phyloP scores from a whole-genome alignment of 2,329 filamentous ascomycete species.

The Apiospora malaysiana region DNA sequence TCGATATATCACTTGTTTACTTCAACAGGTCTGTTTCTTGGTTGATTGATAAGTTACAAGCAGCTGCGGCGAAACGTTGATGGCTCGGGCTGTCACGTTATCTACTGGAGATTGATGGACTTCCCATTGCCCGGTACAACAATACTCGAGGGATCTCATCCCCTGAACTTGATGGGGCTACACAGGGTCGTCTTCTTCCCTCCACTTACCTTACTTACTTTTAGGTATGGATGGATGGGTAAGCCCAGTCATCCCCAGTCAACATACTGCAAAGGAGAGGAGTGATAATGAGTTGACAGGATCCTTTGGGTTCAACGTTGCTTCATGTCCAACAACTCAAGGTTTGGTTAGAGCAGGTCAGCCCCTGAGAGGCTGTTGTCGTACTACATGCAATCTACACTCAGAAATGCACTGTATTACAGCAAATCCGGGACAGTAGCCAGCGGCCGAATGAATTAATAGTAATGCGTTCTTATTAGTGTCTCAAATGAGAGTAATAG shows the following conservation, averaged over 20 bases:
- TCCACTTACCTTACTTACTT: not conserved
- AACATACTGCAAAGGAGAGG: slow-evolving; percentile 6
- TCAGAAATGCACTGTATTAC: not conserved
- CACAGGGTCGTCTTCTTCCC: not conserved
- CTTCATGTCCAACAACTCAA: not conserved
- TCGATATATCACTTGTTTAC: not conserved
- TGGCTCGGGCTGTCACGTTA: not conserved
- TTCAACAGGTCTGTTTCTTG: not conserved
- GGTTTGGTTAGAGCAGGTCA: slow-evolving; percentile 14
- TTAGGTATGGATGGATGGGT: slow-evolving; percentile 11
- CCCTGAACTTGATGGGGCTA: not conserved
- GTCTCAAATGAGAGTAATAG: slow-evolving; percentile 6
- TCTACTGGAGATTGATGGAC: not conserved
- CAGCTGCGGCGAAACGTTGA: not conserved
- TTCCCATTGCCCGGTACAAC: not conserved
- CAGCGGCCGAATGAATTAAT: not conserved
- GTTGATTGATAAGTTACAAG: not conserved
- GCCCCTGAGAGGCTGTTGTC: not conserved
- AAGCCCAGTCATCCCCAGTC: not conserved
- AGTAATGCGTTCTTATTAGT: not conserved
- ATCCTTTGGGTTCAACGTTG: slow-evolving; percentile 16
- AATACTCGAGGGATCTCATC: slow-evolving; percentile 1
- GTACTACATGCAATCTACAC: slow-evolving; percentile 3
- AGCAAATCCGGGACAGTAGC: not conserved
- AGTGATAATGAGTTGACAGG: slow-evolving; percentile 9